phyloP scores from a whole-genome alignment of 768 basidiomycete species.

The Porphyrellus cyaneotinctus region DNA sequence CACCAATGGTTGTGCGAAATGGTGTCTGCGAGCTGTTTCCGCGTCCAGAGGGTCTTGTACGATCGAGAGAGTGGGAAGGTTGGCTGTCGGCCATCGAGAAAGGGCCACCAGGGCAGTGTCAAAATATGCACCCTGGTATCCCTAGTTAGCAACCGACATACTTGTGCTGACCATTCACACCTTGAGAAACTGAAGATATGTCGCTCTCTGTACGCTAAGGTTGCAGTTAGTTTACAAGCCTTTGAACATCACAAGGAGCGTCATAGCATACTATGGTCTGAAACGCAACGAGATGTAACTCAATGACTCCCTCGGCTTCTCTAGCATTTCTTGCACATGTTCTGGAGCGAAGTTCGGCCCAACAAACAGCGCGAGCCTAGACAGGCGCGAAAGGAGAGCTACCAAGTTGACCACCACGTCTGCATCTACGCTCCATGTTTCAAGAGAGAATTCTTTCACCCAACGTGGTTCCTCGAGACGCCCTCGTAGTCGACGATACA shows the following conservation, averaged over 20 bases:
- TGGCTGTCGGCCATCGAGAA: constrained; percentile 52
- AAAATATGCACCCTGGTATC: constrained; percentile 70
- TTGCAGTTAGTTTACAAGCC: background rate
- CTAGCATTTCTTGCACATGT: constrained; percentile 68
- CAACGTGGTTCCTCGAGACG: constrained; percentile 31
- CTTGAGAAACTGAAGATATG: constrained; percentile 80
- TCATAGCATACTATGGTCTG: constrained; percentile 67
- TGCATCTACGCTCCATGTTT: constrained; percentile 70
- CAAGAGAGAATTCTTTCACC: constrained; percentile 49
- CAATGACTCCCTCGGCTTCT: constrained; percentile 44
- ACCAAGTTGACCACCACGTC: constrained; percentile 72
- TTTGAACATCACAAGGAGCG: background rate
- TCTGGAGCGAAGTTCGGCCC: constrained; percentile 79
- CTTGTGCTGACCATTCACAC: constrained; percentile 28
- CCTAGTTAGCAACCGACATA: background rate
- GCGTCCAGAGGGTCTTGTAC: constrained; percentile 60
- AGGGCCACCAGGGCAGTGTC: constrained; percentile 65
- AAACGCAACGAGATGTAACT: constrained; percentile 63
- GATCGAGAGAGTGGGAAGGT: constrained; percentile 51
- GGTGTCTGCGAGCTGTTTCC: constrained; percentile 30
- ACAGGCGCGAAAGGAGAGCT: constrained; percentile 48
- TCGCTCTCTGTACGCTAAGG: constrained; percentile 62
- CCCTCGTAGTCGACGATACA: constrained; percentile 54
- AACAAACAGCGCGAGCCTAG: constrained; percentile 56
- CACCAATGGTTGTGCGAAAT: constrained; percentile 84